Base-by-base conservation (phyloP, 116 monocot species). In the Dioscorea cayenensis region DNA sequence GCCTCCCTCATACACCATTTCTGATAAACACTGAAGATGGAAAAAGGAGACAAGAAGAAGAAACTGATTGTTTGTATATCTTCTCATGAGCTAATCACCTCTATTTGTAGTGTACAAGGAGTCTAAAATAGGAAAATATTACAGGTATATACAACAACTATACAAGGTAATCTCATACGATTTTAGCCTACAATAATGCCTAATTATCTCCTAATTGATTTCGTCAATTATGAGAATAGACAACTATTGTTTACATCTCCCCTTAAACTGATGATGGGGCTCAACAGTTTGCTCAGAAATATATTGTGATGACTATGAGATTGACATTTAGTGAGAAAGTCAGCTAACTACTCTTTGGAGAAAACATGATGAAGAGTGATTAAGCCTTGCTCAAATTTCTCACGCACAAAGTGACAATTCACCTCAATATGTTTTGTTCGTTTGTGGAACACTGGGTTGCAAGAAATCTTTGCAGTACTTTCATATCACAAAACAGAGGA, bases 401-500 rank as follows among this genome's bases (percentile, higher is more conserved):
- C 49, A 4, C 49, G 68, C n/a, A 7, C 21, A 51, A 51, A 51
- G 17, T 51, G 51, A 5, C 51, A 51, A 51, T 51, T 4, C 11
- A 11, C 51, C 17, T 49, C 22, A 23, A 68, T 68, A 22, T 48
- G 68, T 25, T 68, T 68, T 19, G 68, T 22, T n/a, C 23, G 22
- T 68, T 68, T 43, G 36, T 66, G 37, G 28, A 28, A 60, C 20
- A 62, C n/a, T 14, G 3, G 62, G 19, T 62, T 62, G 23, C 62
- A 19, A 21, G 62, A n/a, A 7, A 62, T 62, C 62, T 62, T 62
- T 21, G 23, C 21, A 9, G n/a, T 13, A 62, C 62, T 62, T 17
- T 51, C n/a, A 62, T 62, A 20, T 62, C 62, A 62, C 62, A 62
- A 9, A 18, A 62, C n/a, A 62, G 8, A 62, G 62, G 62, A 62